Evolutionary conservation across 768 basidiomycete genomes (phyloP).

Genomic region (Piloderma croceum): DNA sequence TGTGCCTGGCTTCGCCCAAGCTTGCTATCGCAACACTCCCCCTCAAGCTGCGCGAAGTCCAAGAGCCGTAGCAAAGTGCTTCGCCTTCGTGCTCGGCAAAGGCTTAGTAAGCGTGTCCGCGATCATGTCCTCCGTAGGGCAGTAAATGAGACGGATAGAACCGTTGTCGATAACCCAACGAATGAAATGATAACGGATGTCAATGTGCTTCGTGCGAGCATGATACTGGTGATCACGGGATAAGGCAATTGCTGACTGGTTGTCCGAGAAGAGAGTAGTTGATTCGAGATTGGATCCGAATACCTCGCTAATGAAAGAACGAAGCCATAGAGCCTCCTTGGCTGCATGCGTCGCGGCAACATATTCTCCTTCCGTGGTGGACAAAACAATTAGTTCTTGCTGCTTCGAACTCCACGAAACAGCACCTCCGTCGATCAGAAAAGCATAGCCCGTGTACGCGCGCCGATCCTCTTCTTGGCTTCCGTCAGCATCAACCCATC

Average conservation of each 20-base stretch:
- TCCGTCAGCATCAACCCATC: slow-evolving; percentile 24
- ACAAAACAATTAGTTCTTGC: slow-evolving; percentile 28
- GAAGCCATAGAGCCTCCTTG: slow-evolving; percentile 21
- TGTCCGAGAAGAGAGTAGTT: slow-evolving; percentile 1
- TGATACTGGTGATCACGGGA: slow-evolving; percentile 1
- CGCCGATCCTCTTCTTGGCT: slow-evolving; percentile 19
- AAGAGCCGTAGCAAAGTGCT: slow-evolving; percentile 11
- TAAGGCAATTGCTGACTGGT: slow-evolving; percentile 1
- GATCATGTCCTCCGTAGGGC: slow-evolving; percentile 28
- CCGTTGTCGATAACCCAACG: slow-evolving; percentile 26
- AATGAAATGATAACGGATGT: slow-evolving; percentile 36
- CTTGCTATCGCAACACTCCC: too few species aligned
- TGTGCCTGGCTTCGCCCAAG: too few species aligned
- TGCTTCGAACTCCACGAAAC: slow-evolving; percentile 31
- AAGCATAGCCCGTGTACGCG: slow-evolving; percentile 31
- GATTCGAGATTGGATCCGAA: neutral
- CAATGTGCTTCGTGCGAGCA: slow-evolving; percentile 34
- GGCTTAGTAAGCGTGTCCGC: slow-evolving; percentile 39
- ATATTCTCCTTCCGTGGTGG: slow-evolving; percentile 22
- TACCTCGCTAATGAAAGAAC: slow-evolving; percentile 8
- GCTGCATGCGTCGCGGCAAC: slow-evolving; percentile 21
- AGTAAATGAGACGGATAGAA: slow-evolving; percentile 23
- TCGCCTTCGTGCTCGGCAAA: slow-evolving; percentile 8
- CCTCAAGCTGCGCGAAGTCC: too few species aligned
- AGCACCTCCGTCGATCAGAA: slow-evolving; percentile 23